Conservation (phyloP, 805 yeast species). For the Ogataea sp. region DNA sequence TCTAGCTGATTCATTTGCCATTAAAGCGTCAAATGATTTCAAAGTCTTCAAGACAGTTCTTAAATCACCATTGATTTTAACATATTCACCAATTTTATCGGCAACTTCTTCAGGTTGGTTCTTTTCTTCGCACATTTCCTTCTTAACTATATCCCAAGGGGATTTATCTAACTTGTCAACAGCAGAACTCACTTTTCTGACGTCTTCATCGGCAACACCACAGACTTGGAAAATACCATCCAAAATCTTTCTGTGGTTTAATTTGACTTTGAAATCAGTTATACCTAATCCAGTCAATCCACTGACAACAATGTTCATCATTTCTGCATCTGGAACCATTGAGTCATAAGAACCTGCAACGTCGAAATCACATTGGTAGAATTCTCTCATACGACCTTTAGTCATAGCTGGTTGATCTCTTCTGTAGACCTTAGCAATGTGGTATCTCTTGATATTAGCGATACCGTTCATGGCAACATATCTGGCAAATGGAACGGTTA, state of each 20-base stretch:
- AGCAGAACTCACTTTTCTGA: constrained; percentile 87
- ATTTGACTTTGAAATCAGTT: constrained; percentile 79
- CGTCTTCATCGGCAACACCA: constrained; percentile 92
- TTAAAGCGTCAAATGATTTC: constrained; percentile 47
- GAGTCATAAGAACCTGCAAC: constrained; percentile 87
- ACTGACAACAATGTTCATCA: constrained; percentile 71
- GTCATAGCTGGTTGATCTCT: constrained; percentile 99
- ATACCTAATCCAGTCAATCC: constrained; percentile 82
- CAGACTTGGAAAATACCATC: constrained; percentile 95
- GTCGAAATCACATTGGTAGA: constrained; percentile 98
- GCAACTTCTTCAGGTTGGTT: constrained; percentile 88
- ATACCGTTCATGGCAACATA: constrained; percentile 94
- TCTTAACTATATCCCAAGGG: constrained; percentile 92
- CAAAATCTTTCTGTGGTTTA: constrained; percentile 91
- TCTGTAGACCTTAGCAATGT: constrained; percentile 96
- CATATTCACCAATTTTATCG: constrained; percentile 86
- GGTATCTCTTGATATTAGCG: constrained; percentile 85
- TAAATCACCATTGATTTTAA: constrained; percentile 73
- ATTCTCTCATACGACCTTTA: constrained; percentile 99
- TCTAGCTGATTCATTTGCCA: constrained; percentile 63
- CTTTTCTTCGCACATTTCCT: constrained; percentile 89
- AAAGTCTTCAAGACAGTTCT: constrained; percentile 51
- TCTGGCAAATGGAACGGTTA: constrained; percentile 98
- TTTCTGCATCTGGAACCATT: constrained; percentile 96
- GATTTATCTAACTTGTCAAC: constrained; percentile 93